Evolutionary conservation across 768 basidiomycete species (phyloP).

Genomic region (Chiua virens): DNA sequence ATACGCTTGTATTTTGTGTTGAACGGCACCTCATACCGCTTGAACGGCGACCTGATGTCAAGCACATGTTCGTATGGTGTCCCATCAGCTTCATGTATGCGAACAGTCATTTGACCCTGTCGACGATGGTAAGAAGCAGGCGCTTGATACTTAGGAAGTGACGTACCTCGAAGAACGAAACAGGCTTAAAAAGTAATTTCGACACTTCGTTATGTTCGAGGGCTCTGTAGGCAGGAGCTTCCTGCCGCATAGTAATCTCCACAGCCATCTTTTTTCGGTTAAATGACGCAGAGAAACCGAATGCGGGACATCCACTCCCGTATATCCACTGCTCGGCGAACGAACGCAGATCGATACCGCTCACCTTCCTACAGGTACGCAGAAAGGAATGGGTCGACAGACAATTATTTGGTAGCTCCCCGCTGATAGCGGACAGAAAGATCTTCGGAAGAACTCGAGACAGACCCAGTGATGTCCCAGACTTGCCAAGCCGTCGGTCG

Average conservation of each 20-base stretch:
- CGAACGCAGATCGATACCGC: conserved; percentile 82
- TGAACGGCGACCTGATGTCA: conserved; percentile 82
- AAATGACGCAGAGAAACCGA: conserved; percentile 87
- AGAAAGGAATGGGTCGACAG: conserved; percentile 91
- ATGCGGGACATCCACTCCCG: conserved; percentile 92
- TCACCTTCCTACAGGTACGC: conserved; percentile 88
- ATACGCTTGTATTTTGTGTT: conserved; percentile 98
- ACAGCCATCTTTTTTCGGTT: conserved; percentile 98
- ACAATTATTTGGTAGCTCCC: conserved; percentile 81
- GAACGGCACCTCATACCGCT: conserved; percentile 97
- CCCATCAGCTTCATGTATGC: conserved; percentile 98
- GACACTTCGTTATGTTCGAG: conserved; percentile 69
- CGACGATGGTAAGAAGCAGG: conserved; percentile 5
- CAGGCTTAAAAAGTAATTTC: conserved; percentile 73
- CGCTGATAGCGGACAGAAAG: conserved; percentile 90
- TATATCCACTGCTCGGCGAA: conserved; percentile 99
- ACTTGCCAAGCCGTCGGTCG: conserved; percentile 90
- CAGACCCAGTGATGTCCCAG: conserved; percentile 91
- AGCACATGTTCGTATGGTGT: conserved; percentile 98
- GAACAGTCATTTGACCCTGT: conserved; percentile 96
- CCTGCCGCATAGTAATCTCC: conserved; percentile 92
- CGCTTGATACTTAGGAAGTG: neutral
- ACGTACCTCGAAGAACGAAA: conserved; percentile 83
- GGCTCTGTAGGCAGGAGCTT: conserved; percentile 69
- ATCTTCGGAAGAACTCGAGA: conserved; percentile 94